These are phyloP conservation scores for Torulaspora maleeae DNA, from an alignment of 805 yeast genomes.

Conservation along the genomic window DNA sequence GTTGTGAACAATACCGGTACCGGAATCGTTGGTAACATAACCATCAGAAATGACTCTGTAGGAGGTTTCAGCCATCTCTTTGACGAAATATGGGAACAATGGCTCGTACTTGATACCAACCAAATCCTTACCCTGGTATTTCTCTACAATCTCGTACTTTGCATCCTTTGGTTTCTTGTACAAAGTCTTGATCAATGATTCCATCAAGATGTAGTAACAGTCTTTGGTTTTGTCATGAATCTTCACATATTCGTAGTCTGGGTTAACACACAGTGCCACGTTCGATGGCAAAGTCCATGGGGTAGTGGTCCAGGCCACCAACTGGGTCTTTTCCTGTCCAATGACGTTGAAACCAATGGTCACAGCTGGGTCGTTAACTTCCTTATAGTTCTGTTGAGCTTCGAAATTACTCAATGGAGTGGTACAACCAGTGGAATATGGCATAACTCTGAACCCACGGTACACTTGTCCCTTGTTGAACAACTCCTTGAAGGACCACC, in stretches of 20 bases:
- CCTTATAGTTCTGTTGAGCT: slow-evolving; percentile 97
- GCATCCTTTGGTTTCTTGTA: slow-evolving; percentile 95
- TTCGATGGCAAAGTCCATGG: slow-evolving; percentile 99
- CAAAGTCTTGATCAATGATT: slow-evolving; percentile 71
- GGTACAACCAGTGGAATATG: slow-evolving; percentile 95
- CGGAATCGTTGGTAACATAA: slow-evolving; percentile 88
- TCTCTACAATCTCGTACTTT: slow-evolving; percentile 77
- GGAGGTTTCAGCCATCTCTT: slow-evolving; percentile 67
- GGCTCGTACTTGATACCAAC: slow-evolving; percentile 80
- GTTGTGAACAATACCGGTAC: slow-evolving; percentile 99
- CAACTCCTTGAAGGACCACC: slow-evolving; percentile 97
- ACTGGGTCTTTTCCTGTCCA: slow-evolving; percentile 73
- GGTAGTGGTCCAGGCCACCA: slow-evolving; percentile 99
- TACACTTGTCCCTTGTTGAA: slow-evolving; percentile 84
- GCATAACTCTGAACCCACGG: slow-evolving; percentile 97
- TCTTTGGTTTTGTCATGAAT: slow-evolving; percentile 85
- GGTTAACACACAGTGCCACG: slow-evolving; percentile 86
- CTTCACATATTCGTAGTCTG: slow-evolving; percentile 86
- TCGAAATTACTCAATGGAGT: slow-evolving; percentile 96
- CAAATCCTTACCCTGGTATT: slow-evolving; percentile 71
- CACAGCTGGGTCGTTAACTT: slow-evolving; percentile 94
- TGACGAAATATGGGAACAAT: slow-evolving; percentile 73
- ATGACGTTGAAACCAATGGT: slow-evolving; percentile 81
- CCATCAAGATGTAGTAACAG: slow-evolving; percentile 76
- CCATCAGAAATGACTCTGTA: slow-evolving; percentile 78